These are phyloP conservation scores for Puccinia novopanici DNA, from an alignment of 1,284 basidiomycete species.

Conservation along the genomic window DNA sequence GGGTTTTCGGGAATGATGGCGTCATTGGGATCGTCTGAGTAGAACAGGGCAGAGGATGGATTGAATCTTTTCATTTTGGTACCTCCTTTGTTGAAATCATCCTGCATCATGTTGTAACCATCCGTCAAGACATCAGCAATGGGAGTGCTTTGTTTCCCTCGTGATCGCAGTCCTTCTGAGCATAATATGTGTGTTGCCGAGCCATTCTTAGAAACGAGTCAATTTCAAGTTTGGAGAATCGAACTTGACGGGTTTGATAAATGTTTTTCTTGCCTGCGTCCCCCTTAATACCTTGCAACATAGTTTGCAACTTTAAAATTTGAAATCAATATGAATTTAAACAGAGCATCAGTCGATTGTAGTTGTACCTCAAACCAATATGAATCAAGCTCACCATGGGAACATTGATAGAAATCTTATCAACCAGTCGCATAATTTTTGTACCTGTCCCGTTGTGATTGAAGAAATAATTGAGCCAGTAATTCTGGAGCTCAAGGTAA, in stretches of 20 bases:
- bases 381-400: not conserved
- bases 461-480: conserved; percentile 12
- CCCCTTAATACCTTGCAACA: too few relatives aligned
- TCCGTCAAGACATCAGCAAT: not conserved
- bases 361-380: too few relatives aligned
- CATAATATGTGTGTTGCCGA: not conserved
- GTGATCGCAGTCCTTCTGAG: too few relatives aligned
- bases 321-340: too few relatives aligned
- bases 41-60: not conserved
- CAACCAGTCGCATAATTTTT: not conserved
- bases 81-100: not conserved
- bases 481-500: not conserved
- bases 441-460: conserved; percentile 1
- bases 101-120: not conserved
- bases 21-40: not conserved
- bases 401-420: not conserved
- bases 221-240: not conserved
- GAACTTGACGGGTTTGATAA: not conserved
- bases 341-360: not conserved
- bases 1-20: not conserved
- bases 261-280: not conserved
- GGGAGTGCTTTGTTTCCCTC: not conserved
- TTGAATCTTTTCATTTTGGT: not conserved
- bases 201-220: not conserved
- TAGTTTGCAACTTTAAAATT: not conserved